Evolutionary conservation across 371 early-diverging fungal genomes (phyloP), one percentile per base, ranked within the genome.

Genomic region (Umbelopsis sp.): DNA sequence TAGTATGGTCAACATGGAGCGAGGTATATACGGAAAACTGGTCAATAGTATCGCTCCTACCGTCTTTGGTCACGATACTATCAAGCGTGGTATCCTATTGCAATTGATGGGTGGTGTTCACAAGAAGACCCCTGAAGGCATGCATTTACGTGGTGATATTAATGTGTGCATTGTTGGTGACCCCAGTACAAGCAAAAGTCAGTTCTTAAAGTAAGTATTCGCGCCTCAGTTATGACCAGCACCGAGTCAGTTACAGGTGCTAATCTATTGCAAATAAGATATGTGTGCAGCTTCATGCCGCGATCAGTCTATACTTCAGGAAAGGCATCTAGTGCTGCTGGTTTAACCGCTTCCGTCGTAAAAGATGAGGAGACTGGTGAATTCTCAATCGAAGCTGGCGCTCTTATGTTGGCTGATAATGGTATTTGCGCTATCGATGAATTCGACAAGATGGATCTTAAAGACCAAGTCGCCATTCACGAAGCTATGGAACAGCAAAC

Each of bases 401-500:
- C 99, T 11, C 85, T 99, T 57, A 97, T 99, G 98, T 86, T 99
- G 70, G 98, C 98, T n/a, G 99, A 99, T 80, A 97, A 97, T 77
- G 99, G 99, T 63, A 96, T 99, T 64, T 99, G 99, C 83, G 96
- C 96, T 70, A 99, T 99, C 72, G 99, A 99, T 80, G 99, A 99
- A 81, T 99, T 99, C 80, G 99, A 99, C 80, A 99, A 99, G 84
- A 99, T 99, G 99, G 97, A 99, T 71, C 77, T 95, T 38, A 86
- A 86, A 70, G 99, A 99, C 84, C 99, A 98, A 81, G 99, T 99
- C n/a, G 97, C 99, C 52, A 99, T 99, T 81, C 99, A 99, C 89
- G 99, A 99, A 87, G 99, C 99, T 18, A 99, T 99, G 99, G 99
- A 99, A 81, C 99, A 99, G 82, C 99, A 99, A 83, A 99, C 99